Percentiles rank a stretch among this genome's conserved stretches.
phyloP scores from a whole-genome alignment of 495 filamentous ascomycete species.

The Talaromyces liani region DNA sequence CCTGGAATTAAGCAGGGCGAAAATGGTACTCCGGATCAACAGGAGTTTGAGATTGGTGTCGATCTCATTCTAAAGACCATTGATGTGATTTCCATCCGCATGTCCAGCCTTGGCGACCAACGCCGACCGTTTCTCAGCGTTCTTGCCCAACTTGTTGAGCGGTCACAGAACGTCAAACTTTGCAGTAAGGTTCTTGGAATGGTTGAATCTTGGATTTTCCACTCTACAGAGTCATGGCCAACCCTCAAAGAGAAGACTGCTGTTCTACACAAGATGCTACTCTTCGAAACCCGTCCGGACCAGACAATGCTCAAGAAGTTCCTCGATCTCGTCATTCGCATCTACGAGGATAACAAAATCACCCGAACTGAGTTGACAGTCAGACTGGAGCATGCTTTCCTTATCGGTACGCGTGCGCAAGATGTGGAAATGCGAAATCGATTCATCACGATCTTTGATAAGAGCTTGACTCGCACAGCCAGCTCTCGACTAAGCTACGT shows the following conservation, averaged over 20 bases:
- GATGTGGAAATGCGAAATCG: constrained; percentile 96
- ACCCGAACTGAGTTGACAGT: constrained; percentile 93
- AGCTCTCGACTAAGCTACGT: constrained; percentile 83
- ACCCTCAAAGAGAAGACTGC: constrained; percentile 97
- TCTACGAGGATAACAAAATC: constrained; percentile 95
- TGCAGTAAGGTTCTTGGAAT: constrained; percentile 89
- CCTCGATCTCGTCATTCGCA: constrained; percentile 89
- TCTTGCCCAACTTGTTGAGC: constrained; percentile 87
- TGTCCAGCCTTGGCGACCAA: constrained; percentile 89
- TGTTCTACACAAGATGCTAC: constrained; percentile 92
- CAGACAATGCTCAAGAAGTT: constrained; percentile 81
- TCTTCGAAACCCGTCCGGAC: constrained; percentile 80
- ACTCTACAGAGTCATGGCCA: constrained; percentile 85
- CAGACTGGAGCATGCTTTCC: constrained; percentile 92
- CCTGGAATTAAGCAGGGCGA: constrained; percentile 40
- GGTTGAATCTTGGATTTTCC: constrained; percentile 95
- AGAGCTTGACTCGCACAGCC: constrained; percentile 77
- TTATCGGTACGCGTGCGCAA: constrained; percentile 88
- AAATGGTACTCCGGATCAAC: constrained; percentile 52
- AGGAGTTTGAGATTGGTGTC: constrained; percentile 78
- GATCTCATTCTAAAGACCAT: constrained; percentile 88
- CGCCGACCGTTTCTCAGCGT: constrained; percentile 90
- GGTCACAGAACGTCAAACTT: constrained; percentile 73
- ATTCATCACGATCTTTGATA: constrained; percentile 91
- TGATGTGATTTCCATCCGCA: constrained; percentile 81